Percentiles rank a stretch among this genome's conserved stretches.
Conservation (phyloP, 805 yeast species). For the Priceomyces fermenticarens region DNA sequence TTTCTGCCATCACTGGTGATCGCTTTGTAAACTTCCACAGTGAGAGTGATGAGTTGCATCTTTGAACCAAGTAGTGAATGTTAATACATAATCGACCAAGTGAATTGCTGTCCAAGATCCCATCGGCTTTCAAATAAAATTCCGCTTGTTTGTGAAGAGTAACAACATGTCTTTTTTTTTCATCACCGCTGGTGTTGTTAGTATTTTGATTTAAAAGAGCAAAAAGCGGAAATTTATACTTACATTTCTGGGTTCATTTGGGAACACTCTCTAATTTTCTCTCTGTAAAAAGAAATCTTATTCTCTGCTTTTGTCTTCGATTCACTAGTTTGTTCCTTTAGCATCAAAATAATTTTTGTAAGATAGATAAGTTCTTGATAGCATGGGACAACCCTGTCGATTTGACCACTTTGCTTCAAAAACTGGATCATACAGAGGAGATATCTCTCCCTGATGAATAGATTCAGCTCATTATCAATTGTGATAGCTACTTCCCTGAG, state of each 20-base stretch:
- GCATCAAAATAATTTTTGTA: slow-evolving; percentile 6
- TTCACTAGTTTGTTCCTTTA: slow-evolving; percentile 1
- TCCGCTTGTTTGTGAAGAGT: slow-evolving; percentile 22
- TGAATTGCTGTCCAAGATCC: slow-evolving; percentile 15
- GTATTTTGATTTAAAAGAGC: no score
- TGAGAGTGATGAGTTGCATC: slow-evolving; percentile 3
- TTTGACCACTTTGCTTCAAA: slow-evolving; percentile 13
- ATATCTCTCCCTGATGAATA: slow-evolving; percentile 12
- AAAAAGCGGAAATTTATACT: no score
- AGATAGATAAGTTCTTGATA: slow-evolving; percentile 10
- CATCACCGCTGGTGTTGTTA: no score
- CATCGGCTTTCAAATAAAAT: slow-evolving; percentile 11
- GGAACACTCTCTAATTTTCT: no score
- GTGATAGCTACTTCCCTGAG: slow-evolving; percentile 23
- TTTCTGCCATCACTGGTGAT: background rate
- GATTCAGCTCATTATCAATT: slow-evolving; percentile 18
- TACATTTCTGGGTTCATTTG: no score
- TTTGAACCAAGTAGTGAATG: slow-evolving; percentile 5
- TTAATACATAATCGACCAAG: slow-evolving; percentile 15
- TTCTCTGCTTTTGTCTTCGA: no score
- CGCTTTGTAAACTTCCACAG: background rate
- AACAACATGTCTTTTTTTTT: background rate
- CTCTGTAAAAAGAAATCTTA: no score
- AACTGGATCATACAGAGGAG: slow-evolving; percentile 13
- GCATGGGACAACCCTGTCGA: slow-evolving; percentile 9